A percentile compares a stretch with the other conserved stretches of the same genome.
These are phyloP conservation scores for Mollisia scopiformis DNA, from an alignment of 2,329 filamentous ascomycete species.

Conservation along the genomic window DNA sequence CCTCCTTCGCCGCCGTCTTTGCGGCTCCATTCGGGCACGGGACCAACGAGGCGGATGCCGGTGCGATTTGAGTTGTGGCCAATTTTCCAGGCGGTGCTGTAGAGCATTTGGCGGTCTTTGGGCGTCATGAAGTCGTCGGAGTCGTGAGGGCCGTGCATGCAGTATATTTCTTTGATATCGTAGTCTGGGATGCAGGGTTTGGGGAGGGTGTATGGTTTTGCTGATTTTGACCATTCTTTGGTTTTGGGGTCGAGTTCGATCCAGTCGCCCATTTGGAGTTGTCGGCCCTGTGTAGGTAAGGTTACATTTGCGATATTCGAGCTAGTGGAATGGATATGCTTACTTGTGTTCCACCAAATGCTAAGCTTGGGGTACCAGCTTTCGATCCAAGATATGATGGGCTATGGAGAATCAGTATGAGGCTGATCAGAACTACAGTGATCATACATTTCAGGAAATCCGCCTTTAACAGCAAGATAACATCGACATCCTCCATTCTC, in stretches of 20 bases:
- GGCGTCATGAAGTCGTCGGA: constrained; percentile 38
- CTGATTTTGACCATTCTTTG: constrained; percentile 3
- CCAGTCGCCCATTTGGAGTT: constrained; percentile 22
- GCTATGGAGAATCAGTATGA: constrained; percentile 17
- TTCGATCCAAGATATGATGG: constrained; percentile 46
- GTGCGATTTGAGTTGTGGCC: constrained; percentile 63
- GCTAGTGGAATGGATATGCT: not conserved
- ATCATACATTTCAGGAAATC: constrained; percentile 45
- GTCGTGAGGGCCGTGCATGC: constrained; percentile 39
- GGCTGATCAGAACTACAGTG: constrained; percentile 24
- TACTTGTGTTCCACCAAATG: constrained; percentile 49
- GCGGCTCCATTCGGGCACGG: constrained; percentile 60
- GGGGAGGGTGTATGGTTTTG: constrained; percentile 11
- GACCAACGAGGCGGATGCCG: constrained; percentile 62
- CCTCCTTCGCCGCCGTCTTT: constrained; percentile 65
- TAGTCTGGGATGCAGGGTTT: constrained; percentile 18
- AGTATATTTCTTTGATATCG: constrained; percentile 29
- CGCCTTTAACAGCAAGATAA: constrained; percentile 61
- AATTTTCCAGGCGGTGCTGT: constrained; percentile 59
- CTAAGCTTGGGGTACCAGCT: constrained; percentile 47
- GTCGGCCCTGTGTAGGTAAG: constrained; percentile 22
- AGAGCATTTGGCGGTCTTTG: constrained; percentile 59
- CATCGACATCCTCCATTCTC: constrained; percentile 55
- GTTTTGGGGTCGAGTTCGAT: constrained; percentile 14
- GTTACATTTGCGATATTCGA: not conserved